Conservation (phyloP, 2,329 filamentous ascomycete genomes). For the Diaporthe amygdali region DNA sequence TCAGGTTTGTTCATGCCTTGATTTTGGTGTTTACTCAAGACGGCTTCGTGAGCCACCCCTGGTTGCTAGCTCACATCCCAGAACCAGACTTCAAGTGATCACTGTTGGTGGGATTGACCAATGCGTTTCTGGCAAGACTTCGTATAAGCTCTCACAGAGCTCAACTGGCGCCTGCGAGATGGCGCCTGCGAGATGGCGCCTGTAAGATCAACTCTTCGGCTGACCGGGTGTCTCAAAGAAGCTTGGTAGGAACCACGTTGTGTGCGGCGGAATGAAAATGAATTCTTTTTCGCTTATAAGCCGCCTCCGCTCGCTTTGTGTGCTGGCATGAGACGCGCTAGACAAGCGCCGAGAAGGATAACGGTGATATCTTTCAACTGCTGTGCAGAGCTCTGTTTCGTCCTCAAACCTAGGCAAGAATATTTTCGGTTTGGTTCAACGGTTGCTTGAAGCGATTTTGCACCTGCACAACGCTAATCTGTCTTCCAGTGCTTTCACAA, state of each 20-base stretch:
- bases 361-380: neutral
- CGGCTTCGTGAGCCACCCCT: neutral
- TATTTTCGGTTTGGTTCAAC: neutral
- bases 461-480: neutral
- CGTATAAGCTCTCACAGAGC: neutral
- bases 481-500: slow-evolving; percentile 34
- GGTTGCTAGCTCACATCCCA: neutral
- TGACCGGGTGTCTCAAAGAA: neutral
- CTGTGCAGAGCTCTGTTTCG: no score
- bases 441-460: neutral
- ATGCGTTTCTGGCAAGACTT: neutral
- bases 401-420: neutral
- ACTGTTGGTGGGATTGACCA: neutral
- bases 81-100: neutral
- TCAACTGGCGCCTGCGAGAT: neutral
- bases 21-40: neutral
- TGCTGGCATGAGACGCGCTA: neutral
- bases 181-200: neutral
- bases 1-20: neutral
- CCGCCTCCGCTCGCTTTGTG: neutral
- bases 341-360: neutral
- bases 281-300: neutral
- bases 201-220: neutral
- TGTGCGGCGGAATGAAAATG: neutral
- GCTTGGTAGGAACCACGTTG: neutral